Evolutionary conservation across 345 rosid genomes (phyloP).

Genomic region (Citrus hindsii): DNA sequence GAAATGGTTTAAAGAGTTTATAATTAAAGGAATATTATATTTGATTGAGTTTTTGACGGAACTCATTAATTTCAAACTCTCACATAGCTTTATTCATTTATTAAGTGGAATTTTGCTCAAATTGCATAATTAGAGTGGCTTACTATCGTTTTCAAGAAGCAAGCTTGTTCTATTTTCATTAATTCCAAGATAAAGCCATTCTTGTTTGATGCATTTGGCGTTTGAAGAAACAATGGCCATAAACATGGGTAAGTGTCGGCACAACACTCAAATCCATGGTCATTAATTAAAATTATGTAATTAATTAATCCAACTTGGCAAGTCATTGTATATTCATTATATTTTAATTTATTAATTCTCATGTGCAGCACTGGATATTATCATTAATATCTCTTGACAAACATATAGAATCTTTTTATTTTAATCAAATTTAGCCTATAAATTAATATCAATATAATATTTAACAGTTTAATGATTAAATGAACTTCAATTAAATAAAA

Average conservation of each 20-base stretch:
- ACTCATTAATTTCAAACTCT: no score
- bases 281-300: neutral
- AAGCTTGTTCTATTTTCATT: neutral
- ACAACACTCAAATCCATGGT: neutral
- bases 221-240: neutral
- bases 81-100: no score
- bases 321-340: neutral
- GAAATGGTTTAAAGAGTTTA: no score
- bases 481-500: neutral
- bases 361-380: neutral
- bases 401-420: neutral
- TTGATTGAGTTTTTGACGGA: no score
- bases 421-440: neutral
- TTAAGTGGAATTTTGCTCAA: no score
- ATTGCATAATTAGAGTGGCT: no score
- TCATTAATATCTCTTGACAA: neutral
- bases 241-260: slow-evolving; percentile 5
- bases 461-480: neutral
- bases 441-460: neutral
- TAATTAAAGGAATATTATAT: no score
- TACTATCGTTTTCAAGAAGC: no score
- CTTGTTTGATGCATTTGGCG: neutral
- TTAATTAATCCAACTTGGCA: neutral
- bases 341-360: neutral
- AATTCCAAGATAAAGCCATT: neutral